Conservation (phyloP, 495 filamentous ascomycete genomes). For the Evernia prunastri region DNA sequence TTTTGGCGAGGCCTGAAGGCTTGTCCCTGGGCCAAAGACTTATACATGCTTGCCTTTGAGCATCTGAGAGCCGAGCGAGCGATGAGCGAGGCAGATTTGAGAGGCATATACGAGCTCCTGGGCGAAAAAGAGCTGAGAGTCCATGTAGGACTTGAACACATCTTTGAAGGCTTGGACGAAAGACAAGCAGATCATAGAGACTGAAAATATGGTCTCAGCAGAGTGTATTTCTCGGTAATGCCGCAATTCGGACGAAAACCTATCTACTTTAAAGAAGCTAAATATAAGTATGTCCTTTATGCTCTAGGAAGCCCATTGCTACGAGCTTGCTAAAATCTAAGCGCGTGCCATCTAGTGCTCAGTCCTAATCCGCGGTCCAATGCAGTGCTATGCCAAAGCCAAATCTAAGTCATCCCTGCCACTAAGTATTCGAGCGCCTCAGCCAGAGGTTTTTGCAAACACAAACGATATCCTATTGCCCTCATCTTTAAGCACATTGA, state of each 20-base stretch:
- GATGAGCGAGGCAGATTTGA: conserved; percentile 39
- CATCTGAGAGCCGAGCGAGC: conserved; percentile 37
- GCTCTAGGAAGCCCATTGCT: background rate
- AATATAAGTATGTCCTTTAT: background rate
- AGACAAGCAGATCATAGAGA: background rate
- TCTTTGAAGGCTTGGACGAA: conserved; percentile 21
- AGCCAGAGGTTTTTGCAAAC: conserved; percentile 52
- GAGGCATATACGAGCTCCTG: conserved; percentile 44
- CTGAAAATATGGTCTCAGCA: background rate
- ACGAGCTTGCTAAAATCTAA: background rate
- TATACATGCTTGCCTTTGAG: conserved; percentile 57
- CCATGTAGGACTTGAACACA: conserved; percentile 38
- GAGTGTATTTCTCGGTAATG: background rate
- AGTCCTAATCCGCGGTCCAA: background rate
- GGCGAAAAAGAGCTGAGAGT: conserved; percentile 49
- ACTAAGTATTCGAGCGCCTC: background rate
- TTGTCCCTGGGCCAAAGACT: conserved; percentile 72
- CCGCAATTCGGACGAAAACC: background rate
- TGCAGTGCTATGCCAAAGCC: background rate
- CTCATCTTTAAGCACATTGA: conserved; percentile 53
- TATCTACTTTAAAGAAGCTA: no score
- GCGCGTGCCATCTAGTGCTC: conserved; percentile 4
- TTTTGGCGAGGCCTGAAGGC: conserved; percentile 46
- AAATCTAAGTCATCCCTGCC: background rate
- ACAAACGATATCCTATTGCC: conserved; percentile 57